Conservation (phyloP, 306 rosid genomes). For the Trichosanthes cucumerina region DNA sequence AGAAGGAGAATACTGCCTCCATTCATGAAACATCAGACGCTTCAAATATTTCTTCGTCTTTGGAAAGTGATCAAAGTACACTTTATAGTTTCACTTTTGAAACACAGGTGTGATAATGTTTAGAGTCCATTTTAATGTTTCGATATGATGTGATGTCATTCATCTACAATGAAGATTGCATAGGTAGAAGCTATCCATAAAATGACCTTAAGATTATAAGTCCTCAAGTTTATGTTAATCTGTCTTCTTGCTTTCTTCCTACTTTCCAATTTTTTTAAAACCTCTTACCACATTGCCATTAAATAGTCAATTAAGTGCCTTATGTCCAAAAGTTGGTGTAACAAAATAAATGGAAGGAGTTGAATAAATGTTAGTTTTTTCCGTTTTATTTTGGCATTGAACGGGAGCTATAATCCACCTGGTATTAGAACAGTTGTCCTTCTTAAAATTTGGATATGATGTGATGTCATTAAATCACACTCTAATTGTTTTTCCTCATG, state of each 20-base stretch:
- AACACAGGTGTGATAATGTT: conserved; percentile 55
- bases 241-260: not conserved
- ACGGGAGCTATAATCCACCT: not conserved
- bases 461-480: not conserved
- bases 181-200: not conserved
- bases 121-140: conserved; percentile 1
- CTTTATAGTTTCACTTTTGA: conserved; percentile 83
- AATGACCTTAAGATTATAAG: not conserved
- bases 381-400: not conserved
- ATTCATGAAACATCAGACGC: conserved; percentile 29
- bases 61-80: conserved; percentile 35
- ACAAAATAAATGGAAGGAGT: not conserved
- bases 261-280: not conserved
- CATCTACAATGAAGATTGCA: not conserved
- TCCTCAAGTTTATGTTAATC: not conserved
- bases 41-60: conserved; percentile 19
- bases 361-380: not conserved
- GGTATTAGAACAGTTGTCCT: not conserved
- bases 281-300: not conserved
- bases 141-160: not conserved
- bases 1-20: conserved; percentile 31
- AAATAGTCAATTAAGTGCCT: not conserved
- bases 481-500: not conserved
- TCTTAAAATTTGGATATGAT: not conserved
- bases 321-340: not conserved